These are phyloP conservation scores for Austroboletus sp. DNA, from an alignment of 1,284 basidiomycete species.

Conservation along the genomic window DNA sequence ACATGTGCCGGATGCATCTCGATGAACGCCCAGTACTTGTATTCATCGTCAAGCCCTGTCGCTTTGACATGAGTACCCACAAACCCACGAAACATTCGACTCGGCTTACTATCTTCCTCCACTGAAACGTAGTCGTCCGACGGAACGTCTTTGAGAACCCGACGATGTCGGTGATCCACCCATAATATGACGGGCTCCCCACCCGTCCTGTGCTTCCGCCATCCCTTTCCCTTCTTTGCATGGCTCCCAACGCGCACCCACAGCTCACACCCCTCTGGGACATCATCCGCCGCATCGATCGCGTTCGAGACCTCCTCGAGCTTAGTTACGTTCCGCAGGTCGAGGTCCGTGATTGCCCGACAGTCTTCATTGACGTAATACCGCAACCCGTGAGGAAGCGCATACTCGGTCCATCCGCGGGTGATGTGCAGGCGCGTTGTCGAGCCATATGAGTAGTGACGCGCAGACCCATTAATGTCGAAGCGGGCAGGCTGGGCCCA, in stretches of 20 bases:
- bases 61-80: constrained; percentile 8
- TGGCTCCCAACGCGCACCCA: constrained; percentile 38
- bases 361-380: constrained; percentile 60
- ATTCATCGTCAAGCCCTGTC: constrained; percentile 61
- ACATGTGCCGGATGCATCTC: constrained; percentile 67
- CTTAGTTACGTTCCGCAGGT: constrained; percentile 46
- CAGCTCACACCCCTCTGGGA: constrained; percentile 46
- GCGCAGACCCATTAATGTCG: constrained; percentile 30
- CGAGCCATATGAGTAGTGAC: constrained; percentile 25
- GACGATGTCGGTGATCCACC: constrained; percentile 58
- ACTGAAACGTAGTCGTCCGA: constrained; percentile 27
- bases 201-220: constrained; percentile 29
- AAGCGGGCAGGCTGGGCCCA: constrained; percentile 25
- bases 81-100: neutral
- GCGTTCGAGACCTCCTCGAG: constrained; percentile 48
- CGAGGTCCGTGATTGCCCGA: constrained; percentile 58
- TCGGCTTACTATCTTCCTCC: constrained; percentile 52
- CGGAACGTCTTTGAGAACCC: constrained; percentile 45
- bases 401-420: constrained; percentile 59
- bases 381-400: constrained; percentile 57
- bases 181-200: constrained; percentile 45
- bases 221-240: constrained; percentile 23
- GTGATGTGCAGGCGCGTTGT: constrained; percentile 18
- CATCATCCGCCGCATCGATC: constrained; percentile 36
- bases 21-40: constrained; percentile 69